Percentiles rank a stretch among this genome's conserved stretches.
phyloP scores from a whole-genome alignment of 2,329 filamentous ascomycete species.

The Fusarium sp. region DNA sequence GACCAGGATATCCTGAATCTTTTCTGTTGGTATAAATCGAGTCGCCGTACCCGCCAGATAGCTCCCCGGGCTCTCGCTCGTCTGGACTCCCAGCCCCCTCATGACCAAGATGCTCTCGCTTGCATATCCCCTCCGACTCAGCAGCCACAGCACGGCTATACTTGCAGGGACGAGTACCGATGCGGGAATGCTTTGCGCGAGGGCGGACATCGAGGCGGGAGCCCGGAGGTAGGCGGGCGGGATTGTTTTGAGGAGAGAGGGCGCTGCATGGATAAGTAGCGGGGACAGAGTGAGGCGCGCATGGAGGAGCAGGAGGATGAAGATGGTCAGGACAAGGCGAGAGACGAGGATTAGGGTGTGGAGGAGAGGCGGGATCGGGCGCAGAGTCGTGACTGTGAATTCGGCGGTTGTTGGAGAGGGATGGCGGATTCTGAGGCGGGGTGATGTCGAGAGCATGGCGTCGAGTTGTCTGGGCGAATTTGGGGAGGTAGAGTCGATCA shows the following conservation, averaged over 20 bases:
- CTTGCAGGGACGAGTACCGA: conserved; percentile 59
- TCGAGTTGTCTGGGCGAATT: background rate
- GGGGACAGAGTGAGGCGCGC: conserved; percentile 61
- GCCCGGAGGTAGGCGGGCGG: conserved; percentile 48
- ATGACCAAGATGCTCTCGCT: conserved; percentile 92
- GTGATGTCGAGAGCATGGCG: conserved; percentile 74
- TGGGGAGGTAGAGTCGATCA: background rate
- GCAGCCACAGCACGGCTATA: conserved; percentile 58
- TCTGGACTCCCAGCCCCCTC: conserved; percentile 92
- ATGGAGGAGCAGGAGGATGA: conserved; percentile 65
- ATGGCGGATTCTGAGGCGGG: conserved; percentile 74
- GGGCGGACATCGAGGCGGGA: conserved; percentile 51
- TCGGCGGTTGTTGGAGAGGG: conserved; percentile 92
- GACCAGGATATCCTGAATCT: conserved; percentile 93
- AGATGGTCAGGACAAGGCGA: conserved; percentile 60
- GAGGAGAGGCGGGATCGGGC: conserved; percentile 66
- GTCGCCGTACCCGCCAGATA: conserved; percentile 70
- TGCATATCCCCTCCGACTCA: conserved; percentile 65
- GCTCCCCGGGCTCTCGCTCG: conserved; percentile 74
- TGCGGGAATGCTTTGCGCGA: conserved; percentile 56
- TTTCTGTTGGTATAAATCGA: conserved; percentile 86
- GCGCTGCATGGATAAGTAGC: conserved; percentile 42
- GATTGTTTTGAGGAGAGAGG: conserved; percentile 31
- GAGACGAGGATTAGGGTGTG: conserved; percentile 60
- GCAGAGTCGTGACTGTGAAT: conserved; percentile 90